Evolutionary conservation across 1,284 basidiomycete genomes (phyloP), one percentile per base, ranked within the genome.

Genomic region (Ceratobasidium sp.): DNA sequence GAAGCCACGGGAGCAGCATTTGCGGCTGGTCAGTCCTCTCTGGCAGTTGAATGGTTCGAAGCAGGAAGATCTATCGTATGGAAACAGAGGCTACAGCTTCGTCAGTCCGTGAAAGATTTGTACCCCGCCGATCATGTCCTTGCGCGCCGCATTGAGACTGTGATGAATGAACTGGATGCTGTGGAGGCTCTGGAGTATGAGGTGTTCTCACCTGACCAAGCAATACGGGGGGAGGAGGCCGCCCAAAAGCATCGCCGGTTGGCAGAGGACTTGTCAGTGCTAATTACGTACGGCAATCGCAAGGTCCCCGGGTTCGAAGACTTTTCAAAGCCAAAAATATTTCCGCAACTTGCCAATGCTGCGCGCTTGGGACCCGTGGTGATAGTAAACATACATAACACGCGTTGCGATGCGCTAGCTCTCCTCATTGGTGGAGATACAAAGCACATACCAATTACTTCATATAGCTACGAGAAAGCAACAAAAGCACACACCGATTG

Each of bases 21-120:
- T 13, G 38, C 26, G 15, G 3, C 38, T 38, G 33, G 33, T 3
- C 10, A 52, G n/a, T 40, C 52, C n/a, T 23, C 15, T 42, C 23
- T 9, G 7, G 66, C 66, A 13, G 26, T 68, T 17, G 66, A 68
- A 23, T 68, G 66, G 66, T 44, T 68, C 7, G 66, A 68, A 54
- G 44, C 28, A 20, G 48, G 66, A 10, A 33, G 66, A 15, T 68
- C 66, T 48, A 68, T 54, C 20, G 66, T 68, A 5, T 68, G 66
- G 66, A 38, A 26, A 10, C 66, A 68, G 15, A 23, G 15, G 33
- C 33, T 38, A 5, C 46, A 38, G 28, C 65, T 67, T 17, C 65
- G 65, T 26, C n/a, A 46, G 17, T 50, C 50, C 7, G 26, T 68
- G 6, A 28, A 52, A 20, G 50, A 28, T 38, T 12, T 68, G 9